Evolutionary conservation across 73 alveolate species (phyloP).

Genomic region (Tetrahymena malaccensis): DNA sequence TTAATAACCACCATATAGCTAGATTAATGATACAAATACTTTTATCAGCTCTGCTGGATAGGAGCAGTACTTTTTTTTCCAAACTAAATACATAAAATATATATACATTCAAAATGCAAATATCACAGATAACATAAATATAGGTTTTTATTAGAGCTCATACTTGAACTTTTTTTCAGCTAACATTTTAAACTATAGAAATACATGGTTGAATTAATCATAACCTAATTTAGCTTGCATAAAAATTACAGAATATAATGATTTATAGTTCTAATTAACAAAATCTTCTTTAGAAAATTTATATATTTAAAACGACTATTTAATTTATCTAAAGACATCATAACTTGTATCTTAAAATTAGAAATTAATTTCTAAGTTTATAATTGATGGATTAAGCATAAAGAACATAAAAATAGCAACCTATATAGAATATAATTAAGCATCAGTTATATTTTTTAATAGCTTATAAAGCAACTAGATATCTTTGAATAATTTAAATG

Average conservation of each 20-base stretch:
- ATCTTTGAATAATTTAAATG: neutral
- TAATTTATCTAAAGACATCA: neutral
- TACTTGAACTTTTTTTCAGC: neutral
- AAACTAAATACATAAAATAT: neutral
- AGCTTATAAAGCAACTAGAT: neutral
- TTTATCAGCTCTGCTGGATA: neutral
- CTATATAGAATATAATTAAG: neutral
- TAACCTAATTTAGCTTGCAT: neutral
- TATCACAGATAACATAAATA: neutral
- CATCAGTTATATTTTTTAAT: neutral
- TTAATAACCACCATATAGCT: neutral
- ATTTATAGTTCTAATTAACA: neutral
- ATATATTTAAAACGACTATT: neutral
- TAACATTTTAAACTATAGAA: neutral
- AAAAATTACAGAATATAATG: neutral
- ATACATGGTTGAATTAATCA: neutral
- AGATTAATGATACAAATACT: neutral
- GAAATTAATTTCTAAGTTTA: neutral
- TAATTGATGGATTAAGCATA: neutral
- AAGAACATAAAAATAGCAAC: neutral
- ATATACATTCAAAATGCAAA: neutral
- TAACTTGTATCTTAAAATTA: neutral
- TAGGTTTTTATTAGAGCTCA: neutral
- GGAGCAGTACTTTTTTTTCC: neutral
- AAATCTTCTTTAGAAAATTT: neutral